These are phyloP conservation scores for Ceratocystis harringtonii DNA, from an alignment of 2,329 filamentous ascomycete genomes.

Conservation along the genomic window DNA sequence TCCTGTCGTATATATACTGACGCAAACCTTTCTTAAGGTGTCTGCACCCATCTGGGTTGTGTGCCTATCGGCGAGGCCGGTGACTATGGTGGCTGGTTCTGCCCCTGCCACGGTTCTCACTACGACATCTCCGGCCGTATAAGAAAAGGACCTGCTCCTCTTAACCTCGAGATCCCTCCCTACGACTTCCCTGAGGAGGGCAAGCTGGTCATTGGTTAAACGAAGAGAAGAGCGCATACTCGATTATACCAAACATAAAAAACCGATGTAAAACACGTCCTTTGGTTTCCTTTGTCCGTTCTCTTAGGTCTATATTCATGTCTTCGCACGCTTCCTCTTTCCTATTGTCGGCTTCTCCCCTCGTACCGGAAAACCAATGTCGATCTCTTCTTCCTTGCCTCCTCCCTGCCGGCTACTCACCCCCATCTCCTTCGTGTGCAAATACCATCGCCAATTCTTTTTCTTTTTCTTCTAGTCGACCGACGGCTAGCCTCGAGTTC, in stretches of 20 bases:
- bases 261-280: conserved; percentile 15
- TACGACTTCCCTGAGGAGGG: conserved; percentile 90
- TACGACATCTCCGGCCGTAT: conserved; percentile 99
- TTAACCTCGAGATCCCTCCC: conserved; percentile 88
- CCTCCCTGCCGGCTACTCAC: not conserved
- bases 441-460: conserved; percentile 8
- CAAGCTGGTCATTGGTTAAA: conserved; percentile 85
- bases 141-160: conserved; percentile 89
- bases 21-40: conserved; percentile 40
- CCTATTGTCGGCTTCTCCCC: not conserved
- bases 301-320: conserved; percentile 10
- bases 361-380: not conserved
- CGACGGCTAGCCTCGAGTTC: conserved; percentile 1
- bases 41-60: conserved; percentile 98
- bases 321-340: not conserved
- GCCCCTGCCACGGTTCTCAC: conserved; percentile 98
- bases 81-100: conserved; percentile 99
- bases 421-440: conserved; percentile 7
- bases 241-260: conserved; percentile 14
- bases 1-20: not conserved
- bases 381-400: not conserved
- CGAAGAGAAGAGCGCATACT: conserved; percentile 18
- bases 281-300: conserved; percentile 9
- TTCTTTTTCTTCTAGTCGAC: conserved; percentile 3
- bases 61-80: conserved; percentile 97